Conservation (phyloP, 2,329 filamentous ascomycete species). For the Ophiostoma angusticollis region DNA sequence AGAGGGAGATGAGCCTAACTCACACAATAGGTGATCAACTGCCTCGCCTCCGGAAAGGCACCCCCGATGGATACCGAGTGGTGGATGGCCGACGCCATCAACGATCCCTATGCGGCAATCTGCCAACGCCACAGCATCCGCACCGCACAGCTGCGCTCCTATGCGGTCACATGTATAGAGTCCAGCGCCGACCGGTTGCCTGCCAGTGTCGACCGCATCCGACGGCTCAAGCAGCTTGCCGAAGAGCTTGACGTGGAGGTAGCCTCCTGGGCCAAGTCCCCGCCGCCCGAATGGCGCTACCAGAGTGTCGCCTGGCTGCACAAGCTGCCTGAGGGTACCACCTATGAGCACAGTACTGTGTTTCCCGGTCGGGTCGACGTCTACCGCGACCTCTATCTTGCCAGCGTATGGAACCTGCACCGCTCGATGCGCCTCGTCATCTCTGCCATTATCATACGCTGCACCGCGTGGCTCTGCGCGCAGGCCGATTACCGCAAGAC, state of each 20-base stretch:
- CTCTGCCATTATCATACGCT: slow-evolving; percentile 42
- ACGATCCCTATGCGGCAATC: slow-evolving; percentile 33
- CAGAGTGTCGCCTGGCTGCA: slow-evolving; percentile 45
- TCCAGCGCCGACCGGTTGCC: slow-evolving; percentile 29
- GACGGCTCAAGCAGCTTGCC: slow-evolving; percentile 37
- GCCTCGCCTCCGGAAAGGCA: slow-evolving; percentile 37
- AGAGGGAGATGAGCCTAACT: no score
- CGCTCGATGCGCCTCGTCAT: slow-evolving; percentile 42
- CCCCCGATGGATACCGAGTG: slow-evolving; percentile 43
- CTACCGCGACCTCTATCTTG: slow-evolving; percentile 46
- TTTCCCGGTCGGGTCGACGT: slow-evolving; percentile 48
- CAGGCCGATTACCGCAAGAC: slow-evolving; percentile 51
- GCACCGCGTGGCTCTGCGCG: slow-evolving; percentile 46
- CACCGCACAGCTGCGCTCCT: slow-evolving; percentile 41
- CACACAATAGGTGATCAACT: slow-evolving; percentile 38
- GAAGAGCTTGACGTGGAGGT: slow-evolving; percentile 40
- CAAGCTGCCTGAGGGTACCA: slow-evolving; percentile 35
- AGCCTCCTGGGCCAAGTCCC: slow-evolving; percentile 34
- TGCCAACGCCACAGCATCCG: slow-evolving; percentile 41
- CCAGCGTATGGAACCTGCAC: slow-evolving; percentile 44
- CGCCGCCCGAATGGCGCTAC: slow-evolving; percentile 38
- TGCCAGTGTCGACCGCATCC: slow-evolving; percentile 37
- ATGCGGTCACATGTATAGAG: slow-evolving; percentile 38
- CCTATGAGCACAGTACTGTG: slow-evolving; percentile 41
- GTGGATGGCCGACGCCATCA: slow-evolving; percentile 43